Evolutionary conservation across 306 rosid genomes (phyloP).

Genomic region (Sicyos edulis): DNA sequence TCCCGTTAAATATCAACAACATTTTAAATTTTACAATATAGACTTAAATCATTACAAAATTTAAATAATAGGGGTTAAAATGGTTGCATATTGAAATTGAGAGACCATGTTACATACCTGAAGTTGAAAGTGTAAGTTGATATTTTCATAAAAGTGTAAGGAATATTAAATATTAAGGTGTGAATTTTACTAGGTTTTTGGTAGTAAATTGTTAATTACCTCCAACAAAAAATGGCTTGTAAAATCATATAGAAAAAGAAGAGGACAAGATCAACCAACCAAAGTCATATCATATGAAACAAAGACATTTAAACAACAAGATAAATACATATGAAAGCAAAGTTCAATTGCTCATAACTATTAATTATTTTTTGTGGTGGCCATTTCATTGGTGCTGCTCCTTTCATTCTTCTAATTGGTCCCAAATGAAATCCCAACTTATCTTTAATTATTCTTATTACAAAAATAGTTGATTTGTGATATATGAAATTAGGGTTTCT

Average conservation of each 20-base stretch:
- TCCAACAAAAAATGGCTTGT: not conserved
- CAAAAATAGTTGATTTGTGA: conserved; percentile 14
- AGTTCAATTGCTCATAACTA: too few relatives aligned
- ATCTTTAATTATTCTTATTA: conserved; percentile 7
- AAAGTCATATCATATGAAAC: not conserved
- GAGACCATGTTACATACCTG: too few relatives aligned
- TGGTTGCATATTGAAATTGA: too few relatives aligned
- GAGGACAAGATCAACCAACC: not conserved
- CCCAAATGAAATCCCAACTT: not conserved
- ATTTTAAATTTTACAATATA: too few relatives aligned
- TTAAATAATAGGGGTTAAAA: too few relatives aligned
- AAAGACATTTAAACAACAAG: not conserved
- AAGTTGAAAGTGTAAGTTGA: too few relatives aligned
- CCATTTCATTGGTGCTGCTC: not conserved
- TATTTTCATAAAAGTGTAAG: too few relatives aligned
- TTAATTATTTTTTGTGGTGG: not conserved
- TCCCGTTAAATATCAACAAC: too few relatives aligned
- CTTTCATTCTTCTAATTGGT: not conserved
- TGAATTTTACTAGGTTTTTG: not conserved
- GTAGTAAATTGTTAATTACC: not conserved
- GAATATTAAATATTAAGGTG: too few relatives aligned
- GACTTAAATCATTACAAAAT: too few relatives aligned
- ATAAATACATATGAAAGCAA: conserved; percentile 12
- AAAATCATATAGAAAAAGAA: not conserved
- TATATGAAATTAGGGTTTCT: conserved; percentile 17